phyloP scores from a whole-genome alignment of 2,329 filamentous ascomycete genomes.

The Karstenula rhodostoma region DNA sequence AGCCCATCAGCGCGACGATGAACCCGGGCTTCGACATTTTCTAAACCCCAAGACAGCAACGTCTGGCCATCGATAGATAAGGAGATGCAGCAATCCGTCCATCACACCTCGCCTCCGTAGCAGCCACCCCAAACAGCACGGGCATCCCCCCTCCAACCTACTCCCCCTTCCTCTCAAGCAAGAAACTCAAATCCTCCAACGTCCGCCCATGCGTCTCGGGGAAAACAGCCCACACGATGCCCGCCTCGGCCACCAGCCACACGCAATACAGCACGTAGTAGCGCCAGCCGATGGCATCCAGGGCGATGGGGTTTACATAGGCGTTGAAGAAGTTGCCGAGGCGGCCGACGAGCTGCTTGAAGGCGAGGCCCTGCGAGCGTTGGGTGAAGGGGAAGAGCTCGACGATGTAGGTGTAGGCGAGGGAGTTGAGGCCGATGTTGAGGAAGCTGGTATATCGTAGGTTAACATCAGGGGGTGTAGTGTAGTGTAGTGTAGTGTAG shows the following conservation, averaged over 20 bases:
- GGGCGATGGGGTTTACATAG: conserved; percentile 1
- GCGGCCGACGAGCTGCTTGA: conserved; percentile 2
- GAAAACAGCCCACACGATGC: neutral
- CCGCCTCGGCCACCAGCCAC: conserved; percentile 1
- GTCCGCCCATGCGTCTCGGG: conserved; percentile 1
- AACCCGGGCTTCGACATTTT: conserved; percentile 7
- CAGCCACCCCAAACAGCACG: too few relatives aligned
- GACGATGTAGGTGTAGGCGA: conserved; percentile 3
- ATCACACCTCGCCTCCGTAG: too few relatives aligned
- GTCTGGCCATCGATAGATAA: too few relatives aligned
- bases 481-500: too few relatives aligned
- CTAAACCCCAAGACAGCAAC: neutral
- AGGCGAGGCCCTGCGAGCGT: conserved; percentile 1
- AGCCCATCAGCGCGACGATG: conserved; percentile 23
- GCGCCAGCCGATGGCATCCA: conserved; percentile 6
- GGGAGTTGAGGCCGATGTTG: conserved; percentile 4
- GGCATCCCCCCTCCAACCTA: neutral
- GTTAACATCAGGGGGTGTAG: neutral
- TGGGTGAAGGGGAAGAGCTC: conserved; percentile 10
- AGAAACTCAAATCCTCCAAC: conserved; percentile 1
- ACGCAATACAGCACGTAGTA: conserved; percentile 5
- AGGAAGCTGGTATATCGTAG: neutral
- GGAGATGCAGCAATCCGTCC: too few relatives aligned
- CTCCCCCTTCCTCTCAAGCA: neutral
- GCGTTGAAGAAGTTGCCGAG: conserved; percentile 4